Percentiles rank a stretch among this genome's conserved stretches.
Conservation (phyloP, 257 asterid genomes). For the Echites panduratus region DNA sequence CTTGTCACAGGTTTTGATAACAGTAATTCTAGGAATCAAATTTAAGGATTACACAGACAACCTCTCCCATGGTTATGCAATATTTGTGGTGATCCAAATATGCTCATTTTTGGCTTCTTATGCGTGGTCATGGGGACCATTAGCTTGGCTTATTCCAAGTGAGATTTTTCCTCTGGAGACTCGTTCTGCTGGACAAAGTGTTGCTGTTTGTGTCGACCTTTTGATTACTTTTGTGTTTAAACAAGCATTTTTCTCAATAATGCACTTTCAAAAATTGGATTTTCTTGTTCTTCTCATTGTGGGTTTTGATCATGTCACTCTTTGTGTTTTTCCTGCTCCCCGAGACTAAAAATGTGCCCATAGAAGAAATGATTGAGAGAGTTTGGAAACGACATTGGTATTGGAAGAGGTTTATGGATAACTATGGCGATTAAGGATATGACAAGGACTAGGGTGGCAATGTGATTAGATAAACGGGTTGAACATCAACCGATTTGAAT, state of each 20-base stretch:
- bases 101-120: slow-evolving; percentile 57
- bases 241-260: slow-evolving; percentile 72
- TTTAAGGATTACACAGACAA: too few species aligned
- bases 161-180: slow-evolving; percentile 54
- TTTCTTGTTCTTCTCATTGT: slow-evolving; percentile 66
- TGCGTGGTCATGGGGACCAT: slow-evolving; percentile 51
- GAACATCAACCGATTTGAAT: too few species aligned
- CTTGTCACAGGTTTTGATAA: slow-evolving; percentile 52
- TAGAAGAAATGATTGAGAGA: slow-evolving; percentile 78
- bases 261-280: slow-evolving; percentile 77
- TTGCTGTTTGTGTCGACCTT: slow-evolving; percentile 68
- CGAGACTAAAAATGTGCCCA: slow-evolving; percentile 78
- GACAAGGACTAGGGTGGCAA: too few species aligned
- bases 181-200: slow-evolving; percentile 75
- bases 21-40: slow-evolving; percentile 41
- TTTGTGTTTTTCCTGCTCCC: slow-evolving; percentile 71
- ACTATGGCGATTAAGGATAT: too few species aligned
- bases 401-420: slow-evolving; percentile 82
- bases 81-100: slow-evolving; percentile 58
- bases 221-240: slow-evolving; percentile 75
- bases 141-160: slow-evolving; percentile 57
- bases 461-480: too few species aligned
- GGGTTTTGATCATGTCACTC: slow-evolving; percentile 65
- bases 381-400: slow-evolving; percentile 86
- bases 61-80: slow-evolving; percentile 38